Evolutionary conservation across 108 stramenopile species (phyloP).

Genomic region (Discostella stelligeroides): DNA sequence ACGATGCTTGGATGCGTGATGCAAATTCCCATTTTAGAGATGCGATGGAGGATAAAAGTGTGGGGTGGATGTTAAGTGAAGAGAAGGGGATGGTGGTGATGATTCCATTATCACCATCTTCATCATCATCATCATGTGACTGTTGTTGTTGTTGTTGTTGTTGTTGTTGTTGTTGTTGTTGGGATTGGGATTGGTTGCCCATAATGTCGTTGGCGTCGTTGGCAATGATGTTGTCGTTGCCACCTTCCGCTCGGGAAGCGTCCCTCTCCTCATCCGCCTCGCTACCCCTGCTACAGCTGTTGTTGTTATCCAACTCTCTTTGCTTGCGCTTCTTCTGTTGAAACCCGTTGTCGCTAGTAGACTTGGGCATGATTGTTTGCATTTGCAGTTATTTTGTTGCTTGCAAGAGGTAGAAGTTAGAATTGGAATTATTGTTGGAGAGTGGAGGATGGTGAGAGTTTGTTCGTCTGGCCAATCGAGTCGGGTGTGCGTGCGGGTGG

Average conservation of each 20-base stretch:
- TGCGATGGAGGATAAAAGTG: conserved; percentile 81
- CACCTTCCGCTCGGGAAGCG: conserved; percentile 10
- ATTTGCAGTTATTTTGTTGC: no score
- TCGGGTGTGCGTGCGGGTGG: no score
- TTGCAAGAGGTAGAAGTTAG: no score
- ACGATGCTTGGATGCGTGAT: conserved; percentile 90
- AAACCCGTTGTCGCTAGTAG: conserved; percentile 9
- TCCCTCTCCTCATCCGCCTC: conserved; percentile 20
- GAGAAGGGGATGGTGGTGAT: conserved; percentile 80
- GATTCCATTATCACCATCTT: conserved; percentile 48
- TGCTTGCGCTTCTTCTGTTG: conserved; percentile 23
- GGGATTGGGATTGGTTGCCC: conserved; percentile 51
- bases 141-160: conserved; percentile 22
- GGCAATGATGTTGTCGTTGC: conserved; percentile 16
- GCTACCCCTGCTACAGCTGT: no score
- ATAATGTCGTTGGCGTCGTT: conserved; percentile 35
- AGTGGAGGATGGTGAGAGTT: no score
- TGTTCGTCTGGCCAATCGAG: no score
- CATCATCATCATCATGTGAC: conserved; percentile 32
- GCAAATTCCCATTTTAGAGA: conserved; percentile 93
- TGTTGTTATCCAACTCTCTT: conserved; percentile 2
- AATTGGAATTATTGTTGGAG: no score
- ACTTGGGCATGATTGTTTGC: conserved; percentile 26
- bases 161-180: conserved; percentile 9
- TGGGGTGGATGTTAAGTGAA: conserved; percentile 79